phyloP scores from a whole-genome alignment of 495 filamentous ascomycete genomes.

The Trichocladium uniseriatum region DNA sequence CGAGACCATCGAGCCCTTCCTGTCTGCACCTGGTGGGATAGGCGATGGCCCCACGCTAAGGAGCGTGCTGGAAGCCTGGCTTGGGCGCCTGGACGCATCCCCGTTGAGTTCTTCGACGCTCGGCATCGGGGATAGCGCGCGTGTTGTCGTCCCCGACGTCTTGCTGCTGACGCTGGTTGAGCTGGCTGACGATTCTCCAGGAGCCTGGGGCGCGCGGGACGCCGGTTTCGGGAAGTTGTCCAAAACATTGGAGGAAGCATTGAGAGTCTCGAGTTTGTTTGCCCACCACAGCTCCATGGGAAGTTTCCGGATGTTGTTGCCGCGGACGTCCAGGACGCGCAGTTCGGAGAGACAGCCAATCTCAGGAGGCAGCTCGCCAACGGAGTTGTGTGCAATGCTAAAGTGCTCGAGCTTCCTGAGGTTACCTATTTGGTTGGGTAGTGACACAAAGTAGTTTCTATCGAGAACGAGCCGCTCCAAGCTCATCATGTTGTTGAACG shows the following conservation, averaged over 20 bases:
- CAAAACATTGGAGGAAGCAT: slow-evolving; percentile 89
- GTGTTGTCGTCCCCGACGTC: slow-evolving; percentile 38
- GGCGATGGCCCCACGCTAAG: slow-evolving; percentile 69
- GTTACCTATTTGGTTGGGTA: slow-evolving; percentile 75
- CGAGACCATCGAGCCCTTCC: slow-evolving; percentile 76
- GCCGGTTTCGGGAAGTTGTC: slow-evolving; percentile 81
- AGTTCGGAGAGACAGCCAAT: slow-evolving; percentile 81
- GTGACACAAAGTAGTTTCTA: slow-evolving; percentile 88
- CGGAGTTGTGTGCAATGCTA: slow-evolving; percentile 83
- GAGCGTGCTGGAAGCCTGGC: slow-evolving; percentile 68
- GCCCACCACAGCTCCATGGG: slow-evolving; percentile 93
- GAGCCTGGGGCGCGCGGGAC: slow-evolving; percentile 49
- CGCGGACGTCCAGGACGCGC: slow-evolving; percentile 72
- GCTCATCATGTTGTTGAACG: slow-evolving; percentile 81
- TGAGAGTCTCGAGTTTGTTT: slow-evolving; percentile 77
- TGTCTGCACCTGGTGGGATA: slow-evolving; percentile 43
- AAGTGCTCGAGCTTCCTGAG: slow-evolving; percentile 79
- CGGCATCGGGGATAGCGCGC: slow-evolving; percentile 46
- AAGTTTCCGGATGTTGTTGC: slow-evolving; percentile 81
- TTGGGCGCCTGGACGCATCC: slow-evolving; percentile 70
- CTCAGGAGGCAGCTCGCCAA: slow-evolving; percentile 71
- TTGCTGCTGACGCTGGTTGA: slow-evolving; percentile 33
- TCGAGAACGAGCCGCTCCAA: slow-evolving; percentile 81
- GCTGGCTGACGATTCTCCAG: slow-evolving; percentile 36
- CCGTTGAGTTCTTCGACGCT: slow-evolving; percentile 69